Conservation (phyloP, 768 basidiomycete genomes). For the Leucocoprinus sp. region DNA sequence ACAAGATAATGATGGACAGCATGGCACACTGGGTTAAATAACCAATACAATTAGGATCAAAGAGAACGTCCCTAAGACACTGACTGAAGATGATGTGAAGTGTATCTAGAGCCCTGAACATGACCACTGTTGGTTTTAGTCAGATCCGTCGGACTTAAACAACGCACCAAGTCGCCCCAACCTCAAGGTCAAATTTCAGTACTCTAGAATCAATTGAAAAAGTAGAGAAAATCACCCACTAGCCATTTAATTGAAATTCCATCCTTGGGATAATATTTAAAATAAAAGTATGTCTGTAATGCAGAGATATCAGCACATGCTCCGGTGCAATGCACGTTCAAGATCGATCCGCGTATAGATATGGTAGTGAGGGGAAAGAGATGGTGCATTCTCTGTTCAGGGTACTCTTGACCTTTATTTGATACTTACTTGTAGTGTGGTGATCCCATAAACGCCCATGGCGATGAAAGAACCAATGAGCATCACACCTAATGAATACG, state of each 20-base stretch:
- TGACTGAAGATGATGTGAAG: slow-evolving; percentile 32
- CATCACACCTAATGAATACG: slow-evolving; percentile 23
- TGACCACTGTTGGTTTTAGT: neutral
- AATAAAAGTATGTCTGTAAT: slow-evolving; percentile 34
- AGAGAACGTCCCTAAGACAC: slow-evolving; percentile 10
- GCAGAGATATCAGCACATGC: neutral
- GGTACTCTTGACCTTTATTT: too few species aligned
- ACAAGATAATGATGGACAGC: slow-evolving; percentile 36
- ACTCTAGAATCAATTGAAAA: neutral
- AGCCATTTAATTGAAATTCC: slow-evolving; percentile 23
- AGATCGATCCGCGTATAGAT: neutral
- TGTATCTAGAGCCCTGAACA: slow-evolving; percentile 35
- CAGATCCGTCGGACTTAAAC: neutral
- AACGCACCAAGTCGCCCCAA: slow-evolving; percentile 27
- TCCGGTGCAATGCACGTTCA: neutral
- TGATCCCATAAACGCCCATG: slow-evolving; percentile 35
- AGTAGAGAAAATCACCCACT: slow-evolving; percentile 18
- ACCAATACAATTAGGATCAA: neutral
- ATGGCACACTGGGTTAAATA: slow-evolving; percentile 31
- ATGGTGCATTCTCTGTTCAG: neutral
- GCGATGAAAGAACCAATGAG: slow-evolving; percentile 29
- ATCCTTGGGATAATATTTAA: slow-evolving; percentile 31
- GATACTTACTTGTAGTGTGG: slow-evolving; percentile 32
- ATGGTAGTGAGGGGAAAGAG: neutral
- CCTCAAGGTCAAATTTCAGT: slow-evolving; percentile 16